Evolutionary conservation across 768 basidiomycete species (phyloP), one percentile per base, ranked within the genome.

Genomic region (Pulveroboletus sp.): DNA sequence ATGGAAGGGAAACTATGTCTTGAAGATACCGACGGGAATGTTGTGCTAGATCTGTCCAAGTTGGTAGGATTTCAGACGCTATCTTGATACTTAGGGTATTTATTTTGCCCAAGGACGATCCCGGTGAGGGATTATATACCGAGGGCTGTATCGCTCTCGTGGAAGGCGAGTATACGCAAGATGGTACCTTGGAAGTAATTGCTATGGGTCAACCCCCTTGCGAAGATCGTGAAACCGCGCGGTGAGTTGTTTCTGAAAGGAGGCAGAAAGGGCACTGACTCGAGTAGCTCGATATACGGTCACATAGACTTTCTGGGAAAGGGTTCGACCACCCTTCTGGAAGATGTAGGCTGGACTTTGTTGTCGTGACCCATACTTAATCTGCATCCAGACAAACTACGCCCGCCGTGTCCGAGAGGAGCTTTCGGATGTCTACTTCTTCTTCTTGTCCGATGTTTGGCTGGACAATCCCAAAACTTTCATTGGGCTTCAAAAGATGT

Each of bases 181-280:
- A 98, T 26, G 89, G 86, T 43, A 88, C 79, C 1, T 75, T 99
- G 43, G 79, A 86, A 56, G 91, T 97, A 6, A 82, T 93, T 54
- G 96, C 94, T 17, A 89, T 99, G 53, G 96, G 96, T 2, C 95
- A 98, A 68, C 96, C 96, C 2, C 96, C 96, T 11, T 95, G 93
- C 61, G 96, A 99, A 69, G 79, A 86, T 57, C 76, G 96, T 35
- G 85, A 85, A 51, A 83, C 80, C 2, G 85, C 95, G 14, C 77
- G 92, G 90, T 92, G 62, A 53, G 78, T 57, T 31, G 23, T 35
- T 19, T 19, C 29, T 10, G 43, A 31, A 9, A 16, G 31, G 23
- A 24, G 19, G 12, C n/a, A n/a, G 30, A 29, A 36, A 13, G 14
- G 5, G 4, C 40, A 30, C 39, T 67, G 45, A 60, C 49, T 35